Evolutionary conservation across 164 flowering plant species (phyloP), one percentile per base, ranked within the genome.

Genomic region (Warburgia ugandensis): DNA sequence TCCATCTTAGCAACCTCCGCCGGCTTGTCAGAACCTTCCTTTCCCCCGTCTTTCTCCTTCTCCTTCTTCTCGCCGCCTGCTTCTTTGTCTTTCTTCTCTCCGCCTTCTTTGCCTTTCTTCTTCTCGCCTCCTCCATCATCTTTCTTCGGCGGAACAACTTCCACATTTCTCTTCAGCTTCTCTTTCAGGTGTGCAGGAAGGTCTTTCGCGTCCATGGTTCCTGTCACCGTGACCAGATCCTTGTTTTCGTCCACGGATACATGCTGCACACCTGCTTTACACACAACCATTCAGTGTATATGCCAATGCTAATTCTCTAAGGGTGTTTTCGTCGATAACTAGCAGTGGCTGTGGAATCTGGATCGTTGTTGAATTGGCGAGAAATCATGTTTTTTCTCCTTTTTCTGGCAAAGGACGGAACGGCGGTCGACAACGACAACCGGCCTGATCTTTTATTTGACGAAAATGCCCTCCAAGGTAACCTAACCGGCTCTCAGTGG

Each of bases 171-270:
- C 29, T 66, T 83, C 3, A 87, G 67, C 65, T 84, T 84, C 48
- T 73, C 73, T 27, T 53, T 65, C 39, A 91, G 69, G 50, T 69
- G 74, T 0, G 74, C 72, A 0, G 47, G 40, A 2, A 83, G 70
- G 0, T 60, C 64, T 35, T 78, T 81, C 7, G 52, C 60, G 52
- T 91, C 84, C 87, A 84, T 81, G 6, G 80, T 71, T 0, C 97
- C 97, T 23, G 64, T 83, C 38, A 83, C 90, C 0, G 80, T 75
- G 2, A 84, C 83, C 29, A 75, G 51, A 47, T 87, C 90, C 67
- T 84, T 87, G 21, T 35, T 30, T 5, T 33, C 14, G 26, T 84
- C 97, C 0, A 78, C 21, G 1, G 29, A 21, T 23, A 91, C 84
- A 12, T 42, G 13, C 1, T 79, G 56, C 30, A 84, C 96, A 0